These are phyloP conservation scores for Yamadazyma philogaea DNA, from an alignment of 805 yeast genomes.

Conservation along the genomic window DNA sequence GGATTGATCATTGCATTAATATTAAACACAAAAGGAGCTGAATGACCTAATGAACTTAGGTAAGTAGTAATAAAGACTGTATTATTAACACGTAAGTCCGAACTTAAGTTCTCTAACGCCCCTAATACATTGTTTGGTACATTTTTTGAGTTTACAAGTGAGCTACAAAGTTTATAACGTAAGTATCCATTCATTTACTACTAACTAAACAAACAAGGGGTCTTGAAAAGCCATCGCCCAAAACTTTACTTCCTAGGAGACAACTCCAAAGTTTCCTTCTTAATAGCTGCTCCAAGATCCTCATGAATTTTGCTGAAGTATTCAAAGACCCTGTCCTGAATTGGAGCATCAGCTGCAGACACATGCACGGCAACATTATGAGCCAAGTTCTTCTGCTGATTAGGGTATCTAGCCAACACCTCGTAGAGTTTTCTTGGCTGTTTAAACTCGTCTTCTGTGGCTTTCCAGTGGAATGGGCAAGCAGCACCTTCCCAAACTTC, in stretches of 20 bases:
- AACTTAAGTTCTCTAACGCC: too few relatives aligned
- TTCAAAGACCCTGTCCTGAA: constrained; percentile 76
- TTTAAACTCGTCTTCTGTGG: constrained; percentile 60
- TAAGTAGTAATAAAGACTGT: background rate
- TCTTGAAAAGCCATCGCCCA: background rate
- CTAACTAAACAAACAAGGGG: constrained; percentile 2
- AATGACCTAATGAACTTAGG: background rate
- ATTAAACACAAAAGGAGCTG: constrained; percentile 81
- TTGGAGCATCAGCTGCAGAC: constrained; percentile 61
- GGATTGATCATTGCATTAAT: constrained; percentile 96
- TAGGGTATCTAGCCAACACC: constrained; percentile 71
- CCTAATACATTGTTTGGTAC: too few relatives aligned
- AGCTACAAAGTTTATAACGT: too few relatives aligned
- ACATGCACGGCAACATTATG: constrained; percentile 81
- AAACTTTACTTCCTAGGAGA: constrained; percentile 46
- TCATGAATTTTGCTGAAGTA: constrained; percentile 72
- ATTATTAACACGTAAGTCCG: too few relatives aligned
- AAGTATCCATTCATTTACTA: background rate
- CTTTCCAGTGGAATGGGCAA: constrained; percentile 82
- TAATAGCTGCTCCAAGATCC: constrained; percentile 64
- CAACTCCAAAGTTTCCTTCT: constrained; percentile 55
- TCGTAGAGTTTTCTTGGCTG: constrained; percentile 80
- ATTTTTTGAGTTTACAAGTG: too few relatives aligned
- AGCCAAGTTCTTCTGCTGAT: constrained; percentile 81
- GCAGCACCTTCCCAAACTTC: constrained; percentile 84